Conservation (phyloP, 2,329 filamentous ascomycete species). For the Fusarium illudens region DNA sequence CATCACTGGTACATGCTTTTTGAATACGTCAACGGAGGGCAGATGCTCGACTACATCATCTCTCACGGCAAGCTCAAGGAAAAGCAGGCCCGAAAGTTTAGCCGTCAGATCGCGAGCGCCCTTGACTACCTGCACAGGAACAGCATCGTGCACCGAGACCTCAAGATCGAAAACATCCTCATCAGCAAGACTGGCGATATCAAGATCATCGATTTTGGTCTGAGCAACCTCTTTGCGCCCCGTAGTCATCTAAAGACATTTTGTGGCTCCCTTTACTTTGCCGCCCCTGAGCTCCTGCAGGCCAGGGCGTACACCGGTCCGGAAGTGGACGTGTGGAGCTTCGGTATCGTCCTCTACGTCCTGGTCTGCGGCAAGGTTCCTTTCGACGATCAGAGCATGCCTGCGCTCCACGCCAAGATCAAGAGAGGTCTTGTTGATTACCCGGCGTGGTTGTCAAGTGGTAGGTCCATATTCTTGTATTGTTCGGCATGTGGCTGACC, state of each 20-base stretch:
- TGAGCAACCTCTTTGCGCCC: constrained; percentile 95
- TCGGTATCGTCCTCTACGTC: constrained; percentile 97
- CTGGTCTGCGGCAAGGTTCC: constrained; percentile 97
- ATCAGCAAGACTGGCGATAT: constrained; percentile 99
- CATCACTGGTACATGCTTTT: constrained; percentile 99
- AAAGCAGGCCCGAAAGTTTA: constrained; percentile 97
- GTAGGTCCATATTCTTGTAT: constrained; percentile 60
- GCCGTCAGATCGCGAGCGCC: constrained; percentile 94
- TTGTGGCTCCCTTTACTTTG: constrained; percentile 97
- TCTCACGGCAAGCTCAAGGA: constrained; percentile 97
- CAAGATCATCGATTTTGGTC: constrained; percentile 98
- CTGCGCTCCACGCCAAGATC: constrained; percentile 96
- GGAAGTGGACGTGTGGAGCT: constrained; percentile 98
- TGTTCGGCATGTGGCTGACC: constrained; percentile 47
- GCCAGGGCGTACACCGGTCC: constrained; percentile 94
- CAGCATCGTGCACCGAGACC: constrained; percentile 95
- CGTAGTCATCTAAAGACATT: constrained; percentile 90
- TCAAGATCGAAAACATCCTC: constrained; percentile 99
- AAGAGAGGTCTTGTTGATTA: constrained; percentile 98
- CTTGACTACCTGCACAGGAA: constrained; percentile 98
- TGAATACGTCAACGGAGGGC: constrained; percentile 97
- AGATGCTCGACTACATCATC: constrained; percentile 99
- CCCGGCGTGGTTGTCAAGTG: constrained; percentile 88
- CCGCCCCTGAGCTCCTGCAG: constrained; percentile 91
- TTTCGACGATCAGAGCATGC: constrained; percentile 99